Evolutionary conservation across 345 rosid genomes (phyloP).

Genomic region (Nephelium lappaceum): DNA sequence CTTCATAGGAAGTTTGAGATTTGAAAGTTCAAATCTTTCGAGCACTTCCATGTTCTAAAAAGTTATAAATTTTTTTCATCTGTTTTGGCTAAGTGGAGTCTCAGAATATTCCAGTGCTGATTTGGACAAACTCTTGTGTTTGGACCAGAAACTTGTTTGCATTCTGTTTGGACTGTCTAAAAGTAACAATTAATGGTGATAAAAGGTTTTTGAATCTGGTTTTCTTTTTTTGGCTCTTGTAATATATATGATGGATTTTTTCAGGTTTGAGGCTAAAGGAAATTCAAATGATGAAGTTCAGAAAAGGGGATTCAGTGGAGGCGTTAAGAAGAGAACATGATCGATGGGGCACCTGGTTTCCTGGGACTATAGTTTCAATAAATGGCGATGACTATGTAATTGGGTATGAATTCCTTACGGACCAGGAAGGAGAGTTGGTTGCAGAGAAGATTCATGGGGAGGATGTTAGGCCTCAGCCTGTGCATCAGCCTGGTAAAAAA

Average conservation of each 20-base stretch:
- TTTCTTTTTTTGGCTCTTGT: neutral
- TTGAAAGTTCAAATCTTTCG: constrained; percentile 1
- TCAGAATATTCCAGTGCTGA: neutral
- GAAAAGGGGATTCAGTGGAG: constrained; percentile 37
- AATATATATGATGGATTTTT: neutral
- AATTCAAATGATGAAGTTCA: constrained; percentile 31
- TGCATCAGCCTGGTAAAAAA: constrained; percentile 20
- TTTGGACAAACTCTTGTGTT: neutral
- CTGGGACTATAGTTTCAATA: constrained; percentile 32
- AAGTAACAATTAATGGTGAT: neutral
- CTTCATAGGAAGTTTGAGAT: constrained; percentile 10
- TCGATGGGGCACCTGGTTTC: constrained; percentile 43
- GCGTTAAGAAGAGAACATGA: constrained; percentile 38
- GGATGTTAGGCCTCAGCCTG: constrained; percentile 43
- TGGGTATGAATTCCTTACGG: constrained; percentile 26
- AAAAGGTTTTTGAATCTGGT: neutral
- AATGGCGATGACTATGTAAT: constrained; percentile 30
- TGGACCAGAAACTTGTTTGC: neutral
- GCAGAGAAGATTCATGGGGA: constrained; percentile 30
- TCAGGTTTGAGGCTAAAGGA: constrained; percentile 21
- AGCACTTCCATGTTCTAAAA: neutral
- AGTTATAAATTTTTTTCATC: constrained; percentile 16
- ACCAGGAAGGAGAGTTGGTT: constrained; percentile 20
- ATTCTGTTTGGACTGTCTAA: neutral
- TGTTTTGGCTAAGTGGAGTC: constrained; percentile 4